Evolutionary conservation across 1,139 yeast genomes (phyloP).

Genomic region (Candida freyschussii): DNA sequence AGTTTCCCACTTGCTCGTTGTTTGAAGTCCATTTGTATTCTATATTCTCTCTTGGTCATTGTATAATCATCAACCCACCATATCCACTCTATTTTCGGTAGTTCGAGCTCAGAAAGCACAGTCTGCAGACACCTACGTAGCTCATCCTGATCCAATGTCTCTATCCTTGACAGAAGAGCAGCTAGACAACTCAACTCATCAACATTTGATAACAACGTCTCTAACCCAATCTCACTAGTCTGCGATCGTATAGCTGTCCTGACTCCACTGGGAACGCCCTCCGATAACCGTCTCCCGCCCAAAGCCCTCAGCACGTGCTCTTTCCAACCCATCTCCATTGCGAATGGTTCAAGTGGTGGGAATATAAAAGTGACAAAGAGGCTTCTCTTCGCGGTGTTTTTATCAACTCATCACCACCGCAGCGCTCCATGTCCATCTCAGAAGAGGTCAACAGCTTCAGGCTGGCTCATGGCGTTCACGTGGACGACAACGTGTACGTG

Average conservation of each 20-base stretch:
- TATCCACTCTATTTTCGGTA: conserved; percentile 17
- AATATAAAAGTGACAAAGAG: too few relatives aligned
- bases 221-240: background rate
- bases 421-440: too few relatives aligned
- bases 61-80: conserved; percentile 21
- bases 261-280: background rate
- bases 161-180: conserved; percentile 2
- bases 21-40: conserved; percentile 13
- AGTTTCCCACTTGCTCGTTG: conserved; percentile 4
- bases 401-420: too few relatives aligned
- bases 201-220: background rate
- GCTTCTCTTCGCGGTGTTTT: too few relatives aligned
- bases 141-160: background rate
- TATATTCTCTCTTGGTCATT: conserved; percentile 9
- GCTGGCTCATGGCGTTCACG: background rate
- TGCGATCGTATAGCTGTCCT: background rate
- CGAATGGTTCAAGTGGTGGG: background rate
- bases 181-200: conserved; percentile 1
- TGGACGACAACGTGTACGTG: conserved; percentile 15
- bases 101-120: background rate
- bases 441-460: too few relatives aligned
- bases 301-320: background rate
- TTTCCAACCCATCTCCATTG: background rate
- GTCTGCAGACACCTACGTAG: background rate
- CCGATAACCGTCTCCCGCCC: background rate